These are phyloP conservation scores for Russula lepida DNA, from an alignment of 768 basidiomycete genomes.

Conservation along the genomic window DNA sequence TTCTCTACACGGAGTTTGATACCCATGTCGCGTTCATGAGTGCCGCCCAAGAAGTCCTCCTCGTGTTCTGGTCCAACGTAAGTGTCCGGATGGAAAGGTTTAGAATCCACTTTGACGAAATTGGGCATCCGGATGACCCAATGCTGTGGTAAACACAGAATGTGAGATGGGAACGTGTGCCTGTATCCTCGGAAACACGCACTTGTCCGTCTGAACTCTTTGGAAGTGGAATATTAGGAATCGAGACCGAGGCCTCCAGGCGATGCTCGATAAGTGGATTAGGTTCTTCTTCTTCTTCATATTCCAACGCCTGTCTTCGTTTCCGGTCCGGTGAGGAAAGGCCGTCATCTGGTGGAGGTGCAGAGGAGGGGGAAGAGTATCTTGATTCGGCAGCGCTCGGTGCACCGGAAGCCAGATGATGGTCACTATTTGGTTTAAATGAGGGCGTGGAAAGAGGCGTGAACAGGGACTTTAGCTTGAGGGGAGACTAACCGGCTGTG, in stretches of 20 bases:
- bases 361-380: conserved; percentile 28
- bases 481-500: conserved; percentile 39
- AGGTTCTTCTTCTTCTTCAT: conserved; percentile 66
- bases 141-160: conserved; percentile 39
- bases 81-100: conserved; percentile 82
- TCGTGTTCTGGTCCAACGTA: conserved; percentile 81
- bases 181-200: conserved; percentile 26
- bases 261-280: conserved; percentile 47
- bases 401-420: conserved; percentile 8
- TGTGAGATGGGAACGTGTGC: conserved; percentile 1
- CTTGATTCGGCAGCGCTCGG: conserved; percentile 23
- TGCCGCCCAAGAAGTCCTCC: conserved; percentile 49
- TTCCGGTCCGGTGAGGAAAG: conserved; percentile 52
- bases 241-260: conserved; percentile 59
- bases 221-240: conserved; percentile 84
- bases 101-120: conserved; percentile 82
- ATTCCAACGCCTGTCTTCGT: conserved; percentile 63
- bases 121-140: conserved; percentile 95
- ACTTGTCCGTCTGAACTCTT: conserved; percentile 77
- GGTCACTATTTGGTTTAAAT: conserved; percentile 1
- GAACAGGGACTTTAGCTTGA: not conserved
- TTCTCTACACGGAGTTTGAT: conserved; percentile 89
- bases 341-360: conserved; percentile 42
- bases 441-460: not conserved
- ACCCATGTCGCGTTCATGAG: conserved; percentile 64